Evolutionary conservation across 1,139 yeast species (phyloP).

Genomic region (Pichiaceae sp.): DNA sequence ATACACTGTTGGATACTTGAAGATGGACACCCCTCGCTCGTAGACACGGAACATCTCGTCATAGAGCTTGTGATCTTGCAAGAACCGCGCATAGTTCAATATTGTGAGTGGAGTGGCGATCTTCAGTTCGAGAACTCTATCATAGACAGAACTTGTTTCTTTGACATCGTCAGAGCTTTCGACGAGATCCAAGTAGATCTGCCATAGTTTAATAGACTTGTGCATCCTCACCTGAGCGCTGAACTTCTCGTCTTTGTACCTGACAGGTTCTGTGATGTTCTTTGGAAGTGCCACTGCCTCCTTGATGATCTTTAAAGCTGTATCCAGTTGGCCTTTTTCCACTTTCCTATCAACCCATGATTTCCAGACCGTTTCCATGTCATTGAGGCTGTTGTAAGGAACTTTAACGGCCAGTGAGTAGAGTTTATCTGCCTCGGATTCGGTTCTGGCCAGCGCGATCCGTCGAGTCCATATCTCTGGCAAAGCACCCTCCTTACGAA

Average conservation of each 20-base stretch:
- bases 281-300: constrained; percentile 41
- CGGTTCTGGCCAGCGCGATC: constrained; percentile 27
- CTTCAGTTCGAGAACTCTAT: constrained; percentile 49
- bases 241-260: constrained; percentile 34
- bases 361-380: constrained; percentile 59
- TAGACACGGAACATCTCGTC: constrained; percentile 54
- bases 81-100: constrained; percentile 56
- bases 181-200: constrained; percentile 62
- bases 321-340: constrained; percentile 38
- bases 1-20: constrained; percentile 54
- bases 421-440: constrained; percentile 42
- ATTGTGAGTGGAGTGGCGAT: constrained; percentile 65
- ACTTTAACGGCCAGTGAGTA: constrained; percentile 63
- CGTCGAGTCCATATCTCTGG: constrained; percentile 63
- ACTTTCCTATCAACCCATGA: constrained; percentile 68
- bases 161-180: constrained; percentile 49
- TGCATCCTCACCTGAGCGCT: constrained; percentile 54
- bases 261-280: constrained; percentile 11
- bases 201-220: constrained; percentile 62
- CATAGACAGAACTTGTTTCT: constrained; percentile 43
- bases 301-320: constrained; percentile 46
- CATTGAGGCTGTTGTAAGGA: constrained; percentile 55
- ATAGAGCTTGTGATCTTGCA: constrained; percentile 40
- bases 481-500: constrained; percentile 29
- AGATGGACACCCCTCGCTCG: constrained; percentile 57